Evolutionary conservation across 768 basidiomycete species (phyloP).

Genomic region (Pisolithus orientalis): DNA sequence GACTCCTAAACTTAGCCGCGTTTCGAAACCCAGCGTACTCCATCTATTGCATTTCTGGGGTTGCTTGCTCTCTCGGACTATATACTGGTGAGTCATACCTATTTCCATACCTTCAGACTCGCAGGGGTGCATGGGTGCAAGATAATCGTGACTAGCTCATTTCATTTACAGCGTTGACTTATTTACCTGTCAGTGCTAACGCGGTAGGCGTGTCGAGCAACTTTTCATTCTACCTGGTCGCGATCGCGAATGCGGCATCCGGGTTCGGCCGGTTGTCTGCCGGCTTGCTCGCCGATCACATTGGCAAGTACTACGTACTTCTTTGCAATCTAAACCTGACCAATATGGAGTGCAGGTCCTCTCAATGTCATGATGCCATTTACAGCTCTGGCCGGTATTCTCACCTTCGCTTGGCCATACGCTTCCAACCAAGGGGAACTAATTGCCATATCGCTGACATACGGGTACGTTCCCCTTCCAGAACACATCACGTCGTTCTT

Average conservation of each 20-base stretch:
- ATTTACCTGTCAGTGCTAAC: constrained; percentile 39
- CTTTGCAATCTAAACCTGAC: not conserved
- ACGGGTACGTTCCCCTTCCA: constrained; percentile 43
- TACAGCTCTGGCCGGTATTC: constrained; percentile 44
- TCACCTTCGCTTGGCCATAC: constrained; percentile 72
- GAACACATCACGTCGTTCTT: too few relatives aligned
- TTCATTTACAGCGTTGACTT: constrained; percentile 47
- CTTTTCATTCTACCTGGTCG: constrained; percentile 58
- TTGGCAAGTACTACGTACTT: constrained; percentile 30
- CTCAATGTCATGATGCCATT: constrained; percentile 67
- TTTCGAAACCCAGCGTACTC: constrained; percentile 45
- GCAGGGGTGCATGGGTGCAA: not conserved
- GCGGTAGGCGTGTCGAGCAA: constrained; percentile 32
- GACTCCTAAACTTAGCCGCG: constrained; percentile 48
- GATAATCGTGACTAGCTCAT: constrained; percentile 3
- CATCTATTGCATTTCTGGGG: constrained; percentile 51
- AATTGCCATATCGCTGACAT: constrained; percentile 51
- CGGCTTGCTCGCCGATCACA: constrained; percentile 49
- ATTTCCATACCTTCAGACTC: not conserved
- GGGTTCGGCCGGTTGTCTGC: constrained; percentile 52
- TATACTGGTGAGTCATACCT: constrained; percentile 47
- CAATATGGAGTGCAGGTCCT: constrained; percentile 35
- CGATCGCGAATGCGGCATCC: constrained; percentile 64
- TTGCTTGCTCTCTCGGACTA: constrained; percentile 58
- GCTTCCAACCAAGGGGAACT: constrained; percentile 36